Percentiles rank a stretch among this genome's conserved stretches.
These are phyloP conservation scores for Phytophthora boehmeriae DNA, from an alignment of 352 stramenopile genomes.

Conservation along the genomic window DNA sequence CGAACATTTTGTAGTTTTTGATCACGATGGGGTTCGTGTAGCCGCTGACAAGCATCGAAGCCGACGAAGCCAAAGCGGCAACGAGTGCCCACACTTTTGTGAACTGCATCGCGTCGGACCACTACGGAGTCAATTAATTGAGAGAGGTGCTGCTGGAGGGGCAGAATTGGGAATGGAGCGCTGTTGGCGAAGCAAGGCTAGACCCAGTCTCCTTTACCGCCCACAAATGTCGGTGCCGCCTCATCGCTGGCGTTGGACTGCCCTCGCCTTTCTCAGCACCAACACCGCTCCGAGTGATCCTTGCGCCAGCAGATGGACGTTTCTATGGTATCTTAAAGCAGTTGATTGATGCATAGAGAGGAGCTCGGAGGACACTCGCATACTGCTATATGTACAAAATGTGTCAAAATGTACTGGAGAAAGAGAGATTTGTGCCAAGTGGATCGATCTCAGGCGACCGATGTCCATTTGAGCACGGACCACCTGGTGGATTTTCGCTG, in stretches of 20 bases:
- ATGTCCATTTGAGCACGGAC: constrained; percentile 17
- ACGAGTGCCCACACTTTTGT: constrained; percentile 17
- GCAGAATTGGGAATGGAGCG: constrained; percentile 37
- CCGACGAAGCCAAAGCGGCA: constrained; percentile 17
- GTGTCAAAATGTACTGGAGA: no score
- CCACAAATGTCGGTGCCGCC: neutral
- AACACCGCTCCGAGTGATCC: constrained; percentile 25
- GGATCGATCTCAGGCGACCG: constrained; percentile 25
- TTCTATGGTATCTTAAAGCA: no score
- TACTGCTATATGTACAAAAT: no score
- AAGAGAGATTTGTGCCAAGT: constrained; percentile 3
- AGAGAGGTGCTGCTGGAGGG: constrained; percentile 6
- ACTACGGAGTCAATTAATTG: constrained; percentile 3
- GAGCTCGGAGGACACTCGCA: no score
- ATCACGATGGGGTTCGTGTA: constrained; percentile 59
- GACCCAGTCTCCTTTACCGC: constrained; percentile 15
- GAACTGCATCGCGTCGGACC: constrained; percentile 23
- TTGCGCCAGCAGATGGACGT: constrained; percentile 22
- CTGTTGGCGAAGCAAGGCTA: constrained; percentile 1
- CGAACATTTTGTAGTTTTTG: constrained; percentile 75
- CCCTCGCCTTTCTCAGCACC: constrained; percentile 23
- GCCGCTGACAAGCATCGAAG: constrained; percentile 3
- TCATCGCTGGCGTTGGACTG: constrained; percentile 25
- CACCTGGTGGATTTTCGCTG: constrained; percentile 26
- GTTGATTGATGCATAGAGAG: no score